Base-by-base conservation (phyloP, 306 rosid genomes). In the Fragaria ananassa region DNA sequence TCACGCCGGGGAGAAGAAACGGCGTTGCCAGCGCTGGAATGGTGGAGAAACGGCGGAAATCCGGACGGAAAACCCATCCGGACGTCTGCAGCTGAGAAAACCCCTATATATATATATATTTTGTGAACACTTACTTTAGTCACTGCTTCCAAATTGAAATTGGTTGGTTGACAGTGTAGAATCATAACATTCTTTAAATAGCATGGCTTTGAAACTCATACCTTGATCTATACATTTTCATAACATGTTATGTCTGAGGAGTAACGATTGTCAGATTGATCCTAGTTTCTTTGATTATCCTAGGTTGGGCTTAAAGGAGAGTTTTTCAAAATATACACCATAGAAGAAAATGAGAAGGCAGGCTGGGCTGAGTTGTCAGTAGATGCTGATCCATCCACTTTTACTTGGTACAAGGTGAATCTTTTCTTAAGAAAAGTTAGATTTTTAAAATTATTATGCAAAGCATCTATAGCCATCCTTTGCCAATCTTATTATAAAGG, bases 261-360 rank as follows among this genome's bases (percentile, higher is more conserved):
- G 51, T 47, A 39, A 62, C 47, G 13, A 18, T 35, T 44, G 27
- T 4, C 27, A 19, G 15, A 3, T 31, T 31, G 70, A 63, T 47
- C 37, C 35, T 65, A 11, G 37, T 21, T 63, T 34, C 70, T 71
- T 80, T 66, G 23, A 73, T 83, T 79, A 67, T 82, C 70, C 64
- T 71, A 94, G 98, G 96, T 94, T 82, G 98, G 98, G 78, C 92
- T 94, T 68, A 83, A 83, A 78, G 98, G 98, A 44, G 98, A 94
- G 74, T 81, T 81, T 77, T 79, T 84, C 9, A 82, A 88, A 75
- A 83, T 76, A 81, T 90, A 90, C 81, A 64, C 81, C 53, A 39
- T 66, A 31, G 91, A 87, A 86, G 93, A 81, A 68, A 85, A 78
- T 75, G 85, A 90, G 21, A 87, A 88, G 70, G 87, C 87, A 15